Evolutionary conservation across 1,284 basidiomycete genomes (phyloP).

Genomic region (Ganoderma lucidum): DNA sequence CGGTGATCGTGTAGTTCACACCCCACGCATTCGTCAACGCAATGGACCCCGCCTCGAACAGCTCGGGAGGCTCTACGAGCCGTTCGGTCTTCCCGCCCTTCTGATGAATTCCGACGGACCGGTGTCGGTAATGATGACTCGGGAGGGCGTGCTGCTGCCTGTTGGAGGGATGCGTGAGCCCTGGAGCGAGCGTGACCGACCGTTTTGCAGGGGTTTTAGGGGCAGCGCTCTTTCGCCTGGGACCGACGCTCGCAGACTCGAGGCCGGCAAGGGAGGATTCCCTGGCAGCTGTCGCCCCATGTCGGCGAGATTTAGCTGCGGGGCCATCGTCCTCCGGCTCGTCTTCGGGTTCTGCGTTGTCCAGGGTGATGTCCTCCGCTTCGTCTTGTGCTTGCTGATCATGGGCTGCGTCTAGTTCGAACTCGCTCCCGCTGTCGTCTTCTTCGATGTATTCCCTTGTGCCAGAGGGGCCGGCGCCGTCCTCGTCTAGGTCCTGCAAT

Average conservation of each 20-base stretch:
- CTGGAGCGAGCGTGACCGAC: constrained; percentile 35
- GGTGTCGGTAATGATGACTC: constrained; percentile 71
- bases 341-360: constrained; percentile 27
- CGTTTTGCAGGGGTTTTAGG: constrained; percentile 33
- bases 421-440: constrained; percentile 50
- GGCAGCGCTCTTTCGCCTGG: constrained; percentile 29
- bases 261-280: constrained; percentile 23
- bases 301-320: constrained; percentile 11
- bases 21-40: constrained; percentile 55
- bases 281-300: constrained; percentile 15
- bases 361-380: constrained; percentile 31
- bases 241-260: constrained; percentile 17
- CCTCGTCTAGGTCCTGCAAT: constrained; percentile 32
- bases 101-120: constrained; percentile 65
- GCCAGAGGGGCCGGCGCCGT: constrained; percentile 38
- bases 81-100: constrained; percentile 61
- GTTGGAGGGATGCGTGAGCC: constrained; percentile 44
- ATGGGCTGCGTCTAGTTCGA: constrained; percentile 44
- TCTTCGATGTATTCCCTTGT: constrained; percentile 34
- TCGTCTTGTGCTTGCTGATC: constrained; percentile 38
- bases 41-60: constrained; percentile 50
- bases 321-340: constrained; percentile 20
- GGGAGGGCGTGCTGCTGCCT: constrained; percentile 63
- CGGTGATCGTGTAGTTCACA: constrained; percentile 48
- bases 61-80: constrained; percentile 54